Conservation (phyloP, 129 eudicot species). For the Calendula officinalis region DNA sequence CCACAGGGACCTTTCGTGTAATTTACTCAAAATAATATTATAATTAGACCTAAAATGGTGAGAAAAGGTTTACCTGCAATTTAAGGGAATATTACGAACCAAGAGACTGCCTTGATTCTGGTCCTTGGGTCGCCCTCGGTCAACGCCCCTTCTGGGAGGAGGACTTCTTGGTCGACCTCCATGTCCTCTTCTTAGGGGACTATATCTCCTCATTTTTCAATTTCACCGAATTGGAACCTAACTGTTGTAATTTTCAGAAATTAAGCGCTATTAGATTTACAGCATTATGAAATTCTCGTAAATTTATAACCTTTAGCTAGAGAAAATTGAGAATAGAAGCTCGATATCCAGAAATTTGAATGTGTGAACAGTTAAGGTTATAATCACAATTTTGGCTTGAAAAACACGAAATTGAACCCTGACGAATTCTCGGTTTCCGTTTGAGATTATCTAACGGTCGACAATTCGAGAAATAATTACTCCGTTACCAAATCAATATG, state of each 20-base stretch:
- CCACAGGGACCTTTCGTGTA: too few species aligned
- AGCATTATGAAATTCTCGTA: too few species aligned
- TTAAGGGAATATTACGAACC: conserved; percentile 64
- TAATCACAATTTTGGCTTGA: background rate
- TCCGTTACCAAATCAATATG: background rate
- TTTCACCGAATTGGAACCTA: conserved; percentile 9
- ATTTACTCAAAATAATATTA: too few species aligned
- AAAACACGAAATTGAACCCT: background rate
- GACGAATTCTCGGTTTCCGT: too few species aligned
- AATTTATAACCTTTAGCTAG: too few species aligned
- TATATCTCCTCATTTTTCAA: conserved; percentile 56
- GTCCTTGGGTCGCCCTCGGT: conserved; percentile 63
- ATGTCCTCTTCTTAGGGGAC: conserved; percentile 67
- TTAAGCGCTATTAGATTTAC: too few species aligned
- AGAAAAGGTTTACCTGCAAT: conserved; percentile 45
- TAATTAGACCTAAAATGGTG: background rate
- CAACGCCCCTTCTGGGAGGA: conserved; percentile 58
- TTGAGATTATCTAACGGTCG: background rate
- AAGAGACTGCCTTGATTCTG: conserved; percentile 61
- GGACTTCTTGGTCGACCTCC: conserved; percentile 63
- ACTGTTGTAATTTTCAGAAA: background rate
- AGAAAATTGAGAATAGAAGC: too few species aligned
- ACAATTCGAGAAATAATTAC: background rate
- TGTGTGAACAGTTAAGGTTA: too few species aligned
- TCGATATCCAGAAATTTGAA: background rate